phyloP scores from a whole-genome alignment of 495 filamentous ascomycete genomes.

The Bacidia rubella region DNA sequence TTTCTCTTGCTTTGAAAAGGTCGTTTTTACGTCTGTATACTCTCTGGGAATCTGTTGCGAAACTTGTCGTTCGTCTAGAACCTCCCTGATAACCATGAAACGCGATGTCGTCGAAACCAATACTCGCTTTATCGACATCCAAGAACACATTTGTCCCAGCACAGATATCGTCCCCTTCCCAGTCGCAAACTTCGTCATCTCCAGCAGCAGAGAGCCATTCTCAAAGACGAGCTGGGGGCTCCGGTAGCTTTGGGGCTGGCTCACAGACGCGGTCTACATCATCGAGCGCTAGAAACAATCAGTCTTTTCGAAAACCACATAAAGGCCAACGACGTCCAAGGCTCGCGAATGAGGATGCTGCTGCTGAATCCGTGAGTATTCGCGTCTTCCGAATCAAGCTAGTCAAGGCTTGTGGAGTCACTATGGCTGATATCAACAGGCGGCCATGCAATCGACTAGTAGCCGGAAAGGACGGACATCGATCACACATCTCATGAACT shows the following conservation, averaged over 20 bases:
- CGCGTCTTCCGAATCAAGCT: not conserved
- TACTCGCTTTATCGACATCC: conserved; percentile 27
- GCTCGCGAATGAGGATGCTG: conserved; percentile 62
- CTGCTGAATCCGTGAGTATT: conserved; percentile 59
- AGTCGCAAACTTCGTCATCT: conserved; percentile 26
- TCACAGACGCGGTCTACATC: conserved; percentile 38
- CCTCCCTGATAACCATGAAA: no score
- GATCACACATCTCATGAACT: conserved; percentile 93
- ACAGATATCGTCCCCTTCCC: conserved; percentile 26
- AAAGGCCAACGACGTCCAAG: conserved; percentile 42
- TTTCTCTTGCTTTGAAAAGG: no score
- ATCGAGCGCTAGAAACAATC: conserved; percentile 53
- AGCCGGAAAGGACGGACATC: conserved; percentile 87
- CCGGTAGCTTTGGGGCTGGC: conserved; percentile 49
- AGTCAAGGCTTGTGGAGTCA: not conserved
- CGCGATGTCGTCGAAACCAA: conserved; percentile 37
- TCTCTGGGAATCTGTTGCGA: no score
- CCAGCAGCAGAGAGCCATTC: conserved; percentile 33
- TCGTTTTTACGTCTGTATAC: no score
- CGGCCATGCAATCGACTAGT: conserved; percentile 68
- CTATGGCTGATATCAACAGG: conserved; percentile 30
- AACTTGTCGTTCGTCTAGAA: no score
- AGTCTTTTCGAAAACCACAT: conserved; percentile 62
- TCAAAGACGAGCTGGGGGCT: conserved; percentile 48
- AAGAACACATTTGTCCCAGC: conserved; percentile 34